phyloP scores from a whole-genome alignment of 73 alveolate species.

The Symbiodinium pilosum region DNA sequence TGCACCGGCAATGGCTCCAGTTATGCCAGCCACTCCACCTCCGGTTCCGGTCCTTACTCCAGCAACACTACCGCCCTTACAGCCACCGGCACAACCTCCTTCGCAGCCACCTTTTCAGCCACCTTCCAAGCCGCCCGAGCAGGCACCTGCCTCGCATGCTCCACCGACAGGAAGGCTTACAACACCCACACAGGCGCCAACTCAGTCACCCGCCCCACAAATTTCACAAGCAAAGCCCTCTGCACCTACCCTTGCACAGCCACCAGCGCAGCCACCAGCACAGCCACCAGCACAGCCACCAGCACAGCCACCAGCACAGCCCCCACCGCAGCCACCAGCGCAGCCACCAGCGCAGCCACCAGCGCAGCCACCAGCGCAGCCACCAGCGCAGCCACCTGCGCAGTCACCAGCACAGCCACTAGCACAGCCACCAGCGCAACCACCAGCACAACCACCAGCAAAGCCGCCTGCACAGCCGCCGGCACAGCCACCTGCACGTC shows the following conservation, averaged over 20 bases:
- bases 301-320: neutral
- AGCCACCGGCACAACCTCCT: neutral
- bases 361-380: conserved; percentile 10
- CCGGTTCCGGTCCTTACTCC: neutral
- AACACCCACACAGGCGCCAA: no score
- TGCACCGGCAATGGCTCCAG: neutral
- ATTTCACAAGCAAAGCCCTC: neutral
- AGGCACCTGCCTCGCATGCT: neutral
- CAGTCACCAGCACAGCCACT: neutral
- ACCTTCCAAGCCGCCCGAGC: neutral
- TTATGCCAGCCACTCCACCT: neutral
- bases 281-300: conserved; percentile 11
- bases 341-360: conserved; percentile 71
- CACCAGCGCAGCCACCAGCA: neutral
- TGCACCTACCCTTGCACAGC: neutral
- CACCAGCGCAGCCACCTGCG: neutral
- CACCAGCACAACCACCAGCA: neutral
- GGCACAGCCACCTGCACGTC: conserved; percentile 12
- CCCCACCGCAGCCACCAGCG: neutral
- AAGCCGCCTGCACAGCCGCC: neutral
- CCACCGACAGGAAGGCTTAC: no score
- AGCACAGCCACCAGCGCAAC: neutral
- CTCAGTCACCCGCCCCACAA: no score
- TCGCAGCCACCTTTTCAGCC: neutral
- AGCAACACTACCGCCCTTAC: neutral